Evolutionary conservation across 805 yeast species (phyloP), one percentile per base, ranked within the genome.

Genomic region (Candida pini): DNA sequence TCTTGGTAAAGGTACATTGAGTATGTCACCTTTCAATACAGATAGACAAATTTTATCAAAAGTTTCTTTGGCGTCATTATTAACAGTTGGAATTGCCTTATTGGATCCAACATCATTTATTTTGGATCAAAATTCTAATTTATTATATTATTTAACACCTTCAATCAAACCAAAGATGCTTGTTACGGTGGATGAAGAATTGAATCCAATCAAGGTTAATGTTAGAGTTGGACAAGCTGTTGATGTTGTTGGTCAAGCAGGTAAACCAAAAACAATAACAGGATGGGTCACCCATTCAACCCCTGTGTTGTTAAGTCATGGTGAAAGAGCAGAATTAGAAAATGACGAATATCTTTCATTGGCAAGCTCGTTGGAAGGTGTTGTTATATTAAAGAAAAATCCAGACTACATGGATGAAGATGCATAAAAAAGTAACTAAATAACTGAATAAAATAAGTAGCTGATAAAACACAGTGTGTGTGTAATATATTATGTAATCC

Each of bases 281-380:
- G 99, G 99, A 24, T 92, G 98, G 98, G 97, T 92, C 15, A 92
- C 99, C 2, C 98, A 92, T 54, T 84, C 92, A 5, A 92, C 99
- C 0, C 99, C 99, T 1, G 99, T 92, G 15, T 68, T 92, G 49
- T 69, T 92, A 37, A 89, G 92, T 26, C 79, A 80, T 49, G 97
- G 97, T 28, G 99, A 92, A 61, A 73, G 97, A 43, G 99, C 98
- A 0, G 99, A 92, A 61, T 68, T 92, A 47, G 99, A 94, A 57
- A 88, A 84, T 49, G 95, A 88, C 41, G 96, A 92, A 63, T 92
- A 89, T 64, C 70, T 85, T 42, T 78, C 95, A 41, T 71, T 87
- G 48, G 74, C 92, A 9, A 73, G 78, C 38, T 75, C 89, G 28
- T 69, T 92, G 45, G 99, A 92, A 59, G 98, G 98, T 33, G 74